A percentile compares a stretch with the other conserved stretches of the same genome.
Evolutionary conservation across 345 rosid species (phyloP).

Genomic region (Salix brachista): DNA sequence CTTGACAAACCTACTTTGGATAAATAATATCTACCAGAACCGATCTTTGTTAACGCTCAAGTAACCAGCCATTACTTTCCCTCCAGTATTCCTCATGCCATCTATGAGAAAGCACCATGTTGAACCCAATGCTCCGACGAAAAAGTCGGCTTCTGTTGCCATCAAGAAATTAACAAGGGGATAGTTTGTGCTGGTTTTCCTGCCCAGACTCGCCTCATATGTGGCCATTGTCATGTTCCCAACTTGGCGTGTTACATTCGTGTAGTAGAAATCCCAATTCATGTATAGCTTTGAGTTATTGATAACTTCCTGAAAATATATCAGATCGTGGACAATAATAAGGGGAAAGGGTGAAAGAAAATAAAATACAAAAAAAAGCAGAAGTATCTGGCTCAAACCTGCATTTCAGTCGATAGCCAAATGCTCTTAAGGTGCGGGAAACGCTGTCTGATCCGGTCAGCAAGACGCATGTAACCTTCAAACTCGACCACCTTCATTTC

Average conservation of each 20-base stretch:
- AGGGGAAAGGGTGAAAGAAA: background rate
- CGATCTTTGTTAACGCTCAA: conserved; percentile 88
- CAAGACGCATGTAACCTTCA: conserved; percentile 65
- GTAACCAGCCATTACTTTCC: conserved; percentile 92
- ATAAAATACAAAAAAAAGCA: background rate
- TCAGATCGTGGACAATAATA: background rate
- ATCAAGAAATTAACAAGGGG: conserved; percentile 91
- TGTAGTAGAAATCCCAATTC: conserved; percentile 77
- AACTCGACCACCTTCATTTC: conserved; percentile 82
- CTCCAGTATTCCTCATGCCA: conserved; percentile 95
- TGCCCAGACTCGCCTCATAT: conserved; percentile 86
- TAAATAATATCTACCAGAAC: conserved; percentile 56
- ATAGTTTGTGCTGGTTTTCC: conserved; percentile 87
- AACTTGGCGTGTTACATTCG: conserved; percentile 67
- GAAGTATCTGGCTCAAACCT: conserved; percentile 29
- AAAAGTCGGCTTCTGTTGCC: conserved; percentile 85
- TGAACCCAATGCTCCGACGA: conserved; percentile 89
- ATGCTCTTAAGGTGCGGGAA: conserved; percentile 67
- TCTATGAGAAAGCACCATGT: conserved; percentile 97
- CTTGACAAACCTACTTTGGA: background rate
- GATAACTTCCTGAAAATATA: conserved; percentile 50
- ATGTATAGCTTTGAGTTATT: conserved; percentile 46
- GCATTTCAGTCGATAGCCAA: conserved; percentile 97
- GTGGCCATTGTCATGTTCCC: conserved; percentile 75
- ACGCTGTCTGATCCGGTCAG: conserved; percentile 48